These are phyloP conservation scores for Penicillium tannophilum DNA, from an alignment of 495 filamentous ascomycete genomes.

Conservation along the genomic window DNA sequence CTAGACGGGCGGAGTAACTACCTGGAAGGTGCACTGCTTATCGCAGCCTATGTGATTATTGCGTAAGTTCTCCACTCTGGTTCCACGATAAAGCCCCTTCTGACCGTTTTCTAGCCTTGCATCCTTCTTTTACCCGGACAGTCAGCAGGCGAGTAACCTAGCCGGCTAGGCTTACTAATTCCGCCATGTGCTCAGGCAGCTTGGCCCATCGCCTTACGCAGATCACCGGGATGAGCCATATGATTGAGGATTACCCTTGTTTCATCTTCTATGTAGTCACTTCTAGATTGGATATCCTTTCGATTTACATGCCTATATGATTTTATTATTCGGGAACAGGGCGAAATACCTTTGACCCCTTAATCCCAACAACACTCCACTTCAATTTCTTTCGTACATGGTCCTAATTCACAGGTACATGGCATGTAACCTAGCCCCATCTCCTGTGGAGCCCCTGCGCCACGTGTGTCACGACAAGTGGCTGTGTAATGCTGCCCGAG, in stretches of 20 bases:
- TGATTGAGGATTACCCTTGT: background rate
- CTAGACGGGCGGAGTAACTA: slow-evolving; percentile 88
- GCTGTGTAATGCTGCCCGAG: slow-evolving; percentile 26
- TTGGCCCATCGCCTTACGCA: background rate
- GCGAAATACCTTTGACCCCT: slow-evolving; percentile 2
- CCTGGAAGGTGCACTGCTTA: slow-evolving; percentile 79
- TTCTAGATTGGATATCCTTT: slow-evolving; percentile 8
- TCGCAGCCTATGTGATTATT: slow-evolving; percentile 73
- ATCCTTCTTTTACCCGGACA: slow-evolving; percentile 42
- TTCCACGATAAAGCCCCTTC: background rate
- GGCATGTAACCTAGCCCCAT: background rate
- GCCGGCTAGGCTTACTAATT: slow-evolving; percentile 18
- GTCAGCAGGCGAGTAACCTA: slow-evolving; percentile 27
- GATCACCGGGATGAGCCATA: background rate
- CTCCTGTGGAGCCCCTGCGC: slow-evolving; percentile 6
- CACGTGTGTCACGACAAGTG: slow-evolving; percentile 32
- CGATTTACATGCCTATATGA: background rate
- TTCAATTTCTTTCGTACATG: background rate
- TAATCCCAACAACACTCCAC: background rate
- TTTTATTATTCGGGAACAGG: background rate
- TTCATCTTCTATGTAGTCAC: slow-evolving; percentile 2
- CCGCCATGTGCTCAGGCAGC: background rate
- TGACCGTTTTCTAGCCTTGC: slow-evolving; percentile 29
- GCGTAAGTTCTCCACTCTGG: slow-evolving; percentile 27
- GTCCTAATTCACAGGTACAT: background rate